These are phyloP conservation scores for Dactylorhiza incarnata DNA, from an alignment of 106 monocot genomes.

Conservation along the genomic window DNA sequence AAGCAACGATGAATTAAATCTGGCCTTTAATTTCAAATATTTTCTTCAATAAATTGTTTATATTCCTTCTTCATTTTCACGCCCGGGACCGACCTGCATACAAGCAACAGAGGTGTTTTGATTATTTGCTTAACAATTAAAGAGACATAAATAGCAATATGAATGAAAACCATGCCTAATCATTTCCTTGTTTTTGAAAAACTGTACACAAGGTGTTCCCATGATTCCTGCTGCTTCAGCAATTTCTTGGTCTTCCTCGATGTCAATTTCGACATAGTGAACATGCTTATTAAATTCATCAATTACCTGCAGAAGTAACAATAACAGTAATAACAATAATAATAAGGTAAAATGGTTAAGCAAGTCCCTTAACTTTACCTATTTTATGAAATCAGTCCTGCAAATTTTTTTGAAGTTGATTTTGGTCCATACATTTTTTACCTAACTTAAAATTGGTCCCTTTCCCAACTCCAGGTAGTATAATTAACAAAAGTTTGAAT, in stretches of 20 bases:
- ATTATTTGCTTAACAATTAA: background rate
- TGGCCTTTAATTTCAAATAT: conserved; percentile 32
- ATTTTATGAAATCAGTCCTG: too few relatives aligned
- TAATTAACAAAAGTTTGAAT: too few relatives aligned
- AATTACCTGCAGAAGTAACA: conserved; percentile 53
- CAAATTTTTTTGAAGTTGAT: too few relatives aligned
- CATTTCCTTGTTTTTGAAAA: conserved; percentile 97
- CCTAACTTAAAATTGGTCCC: too few relatives aligned
- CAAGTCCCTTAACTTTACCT: too few relatives aligned
- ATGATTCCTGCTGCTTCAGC: conserved; percentile 95
- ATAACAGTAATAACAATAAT: background rate
- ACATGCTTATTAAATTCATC: conserved; percentile 82
- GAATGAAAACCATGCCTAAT: conserved; percentile 43
- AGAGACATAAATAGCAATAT: background rate
- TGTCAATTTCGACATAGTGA: conserved; percentile 94
- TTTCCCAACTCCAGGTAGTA: too few relatives aligned
- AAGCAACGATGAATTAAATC: too few relatives aligned
- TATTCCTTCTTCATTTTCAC: conserved; percentile 99
- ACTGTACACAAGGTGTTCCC: conserved; percentile 98
- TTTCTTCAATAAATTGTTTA: conserved; percentile 75
- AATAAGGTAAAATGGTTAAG: too few relatives aligned
- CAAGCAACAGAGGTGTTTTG: background rate
- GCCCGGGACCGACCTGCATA: conserved; percentile 78
- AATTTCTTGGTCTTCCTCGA: conserved; percentile 94
- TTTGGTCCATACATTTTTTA: too few relatives aligned